Evolutionary conservation across 2,329 filamentous ascomycete species (phyloP), one percentile per base, ranked within the genome.

Genomic region (Clonostachys sp.): DNA sequence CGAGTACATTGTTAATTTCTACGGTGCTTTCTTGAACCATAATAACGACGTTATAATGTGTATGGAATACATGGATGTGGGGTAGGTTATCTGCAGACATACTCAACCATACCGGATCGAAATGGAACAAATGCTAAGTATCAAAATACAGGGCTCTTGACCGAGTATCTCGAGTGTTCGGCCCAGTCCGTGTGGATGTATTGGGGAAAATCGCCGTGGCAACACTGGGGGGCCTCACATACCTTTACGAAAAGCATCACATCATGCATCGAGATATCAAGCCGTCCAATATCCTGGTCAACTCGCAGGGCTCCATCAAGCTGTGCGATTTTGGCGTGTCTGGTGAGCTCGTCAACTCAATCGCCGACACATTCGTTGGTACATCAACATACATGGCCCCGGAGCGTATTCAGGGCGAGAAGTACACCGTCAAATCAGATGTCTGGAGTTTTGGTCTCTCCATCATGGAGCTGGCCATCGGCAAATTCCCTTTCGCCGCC

Each of bases 221-320:
- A 5, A 92, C 95, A 6, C 80, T 99, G 5, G 92, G 89, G 44
- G 94, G 94, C 12, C 78, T 99, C 50, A 91, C 91, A 34, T 99
- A 99, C 63, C 86, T 99, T 44, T 99, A 97, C 72, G 86, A 87
- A 56, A 89, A 89, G 57, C 91, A 97, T 64, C 89, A 94, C 61
- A 99, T 99, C 65, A 97, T 99, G 91, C 94, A 99, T 66, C 84
- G 94, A 68, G 94, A 99, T 65, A 95, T 99, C 72, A 99, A 99
- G 63, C 94, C 94, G 1, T 97, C 94, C 41, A 99, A 99, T 64
- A 91, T 99, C 49, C 77, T 99, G 24, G 89, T 97, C 61, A 97
- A 97, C 74, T 96, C 91, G 16, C 83, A 86, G 47, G 94, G 94
- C 12, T 83, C 87, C 56, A 97, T 99, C 77, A 99, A 99, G 71